Percentiles rank a stretch among this genome's conserved stretches.
These are phyloP conservation scores for Colletotrichum sp. DNA, from an alignment of 2,329 filamentous ascomycete species.

Conservation along the genomic window DNA sequence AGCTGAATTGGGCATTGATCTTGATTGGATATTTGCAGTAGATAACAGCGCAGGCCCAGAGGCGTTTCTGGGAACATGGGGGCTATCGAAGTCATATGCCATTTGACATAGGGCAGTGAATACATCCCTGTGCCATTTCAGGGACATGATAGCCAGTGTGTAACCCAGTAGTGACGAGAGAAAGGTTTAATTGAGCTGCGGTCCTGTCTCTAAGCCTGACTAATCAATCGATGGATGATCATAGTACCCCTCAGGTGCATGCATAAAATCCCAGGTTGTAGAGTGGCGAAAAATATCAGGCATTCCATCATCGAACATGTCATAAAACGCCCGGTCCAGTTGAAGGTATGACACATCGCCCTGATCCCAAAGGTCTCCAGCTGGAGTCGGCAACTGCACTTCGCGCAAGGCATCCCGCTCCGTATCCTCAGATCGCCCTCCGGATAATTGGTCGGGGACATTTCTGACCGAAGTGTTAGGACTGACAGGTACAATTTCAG, in stretches of 20 bases:
- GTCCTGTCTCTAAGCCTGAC: no score
- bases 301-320: slow-evolving; percentile 24
- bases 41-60: background rate
- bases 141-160: no score
- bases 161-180: no score
- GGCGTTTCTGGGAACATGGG: background rate
- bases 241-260: background rate
- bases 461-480: no score
- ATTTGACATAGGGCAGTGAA: background rate
- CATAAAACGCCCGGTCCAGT: slow-evolving; percentile 20
- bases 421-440: no score
- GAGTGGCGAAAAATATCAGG: slow-evolving; percentile 18
- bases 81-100: background rate
- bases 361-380: background rate
- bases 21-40: background rate
- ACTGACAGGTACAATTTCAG: no score
- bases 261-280: background rate
- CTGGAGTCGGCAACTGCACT: background rate
- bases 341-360: background rate
- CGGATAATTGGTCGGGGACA: no score
- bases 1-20: background rate
- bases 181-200: no score
- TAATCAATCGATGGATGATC: background rate
- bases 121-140: no score
- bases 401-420: background rate